Evolutionary conservation across 352 stramenopile species (phyloP), one percentile per base, ranked within the genome.

Genomic region (Phytopythium mirpurense): DNA sequence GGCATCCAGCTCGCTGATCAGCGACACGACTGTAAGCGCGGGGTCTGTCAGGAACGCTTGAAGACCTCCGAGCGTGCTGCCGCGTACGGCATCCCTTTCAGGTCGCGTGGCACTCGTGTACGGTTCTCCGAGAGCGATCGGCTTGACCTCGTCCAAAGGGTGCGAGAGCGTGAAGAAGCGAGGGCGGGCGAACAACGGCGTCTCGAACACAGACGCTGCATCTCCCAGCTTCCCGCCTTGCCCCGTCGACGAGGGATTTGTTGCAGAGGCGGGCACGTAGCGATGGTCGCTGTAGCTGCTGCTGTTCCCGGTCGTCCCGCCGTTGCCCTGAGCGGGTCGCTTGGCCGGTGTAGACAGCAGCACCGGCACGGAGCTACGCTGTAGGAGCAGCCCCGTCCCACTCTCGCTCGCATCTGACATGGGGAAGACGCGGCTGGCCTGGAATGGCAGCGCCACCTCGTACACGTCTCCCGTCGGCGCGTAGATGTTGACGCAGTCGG

Each of bases 111-210:
- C 21, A 15, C 24, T 31, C 11, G n/a, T 15, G 24, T 16, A 23
- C 31, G 34, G 26, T 14, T 21, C 36, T 16, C 21, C 51, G n/a
- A 51, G 73, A 0, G 76, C 74, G 21, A 90, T 63, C 3, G 83
- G 83, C 51, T 86, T 88, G 32, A 91, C 72, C 50, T 93, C 83
- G 34, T 90, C 78, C 19, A 93, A 69, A 26, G 83, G 83, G 46
- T 88, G 76, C 31, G 68, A 49, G 3, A 93, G 67, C 27, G 80
- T 89, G 56, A 93, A 93, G 51, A 84, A 87, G 14, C 74, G 65
- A 10, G 83, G 80, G 29, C 66, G 75, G 1, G 56, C 36, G 9
- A 60, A 24, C 10, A 51, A 24, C 8, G 56, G 44, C 24, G 56
- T 67, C 15, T 62, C 48, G 18, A 47, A 42, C 27, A 53, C 50